These are phyloP conservation scores for Umbilicus rupestris DNA, from an alignment of 164 flowering plant species.

Conservation along the genomic window DNA sequence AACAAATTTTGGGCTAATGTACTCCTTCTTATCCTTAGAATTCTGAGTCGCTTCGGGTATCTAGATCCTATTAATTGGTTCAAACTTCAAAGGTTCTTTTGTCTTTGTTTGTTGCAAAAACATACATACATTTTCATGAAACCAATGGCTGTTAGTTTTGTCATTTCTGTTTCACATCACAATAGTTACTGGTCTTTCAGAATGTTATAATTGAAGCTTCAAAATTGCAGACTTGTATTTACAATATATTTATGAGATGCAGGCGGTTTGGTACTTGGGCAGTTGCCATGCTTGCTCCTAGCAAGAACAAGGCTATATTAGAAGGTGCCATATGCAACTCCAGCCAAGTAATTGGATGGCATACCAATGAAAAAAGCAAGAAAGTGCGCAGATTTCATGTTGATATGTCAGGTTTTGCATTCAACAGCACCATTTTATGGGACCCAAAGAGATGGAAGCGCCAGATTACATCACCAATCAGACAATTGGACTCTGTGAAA, in stretches of 20 bases:
- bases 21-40: too few species aligned
- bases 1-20: too few species aligned
- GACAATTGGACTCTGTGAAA: conserved; percentile 77
- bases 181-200: not conserved
- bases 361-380: conserved; percentile 94
- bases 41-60: too few species aligned
- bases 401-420: conserved; percentile 98
- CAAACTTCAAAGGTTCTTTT: too few species aligned
- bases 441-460: conserved; percentile 83
- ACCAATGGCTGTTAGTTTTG: not conserved
- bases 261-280: conserved; percentile 98
- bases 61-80: too few species aligned
- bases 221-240: not conserved
- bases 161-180: too few species aligned
- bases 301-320: conserved; percentile 71
- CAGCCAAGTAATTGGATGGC: conserved; percentile 91
- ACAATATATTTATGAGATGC: conserved; percentile 9
- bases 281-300: conserved; percentile 87
- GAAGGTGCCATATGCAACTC: conserved; percentile 98
- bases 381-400: conserved; percentile 86
- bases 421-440: conserved; percentile 94
- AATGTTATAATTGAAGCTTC: not conserved
- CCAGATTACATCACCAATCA: conserved; percentile 42
- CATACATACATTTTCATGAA: too few species aligned
- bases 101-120: too few species aligned